Evolutionary conservation across 2,329 filamentous ascomycete genomes (phyloP), one percentile per base, ranked within the genome.

Genomic region (Zymoseptoria crescenta): DNA sequence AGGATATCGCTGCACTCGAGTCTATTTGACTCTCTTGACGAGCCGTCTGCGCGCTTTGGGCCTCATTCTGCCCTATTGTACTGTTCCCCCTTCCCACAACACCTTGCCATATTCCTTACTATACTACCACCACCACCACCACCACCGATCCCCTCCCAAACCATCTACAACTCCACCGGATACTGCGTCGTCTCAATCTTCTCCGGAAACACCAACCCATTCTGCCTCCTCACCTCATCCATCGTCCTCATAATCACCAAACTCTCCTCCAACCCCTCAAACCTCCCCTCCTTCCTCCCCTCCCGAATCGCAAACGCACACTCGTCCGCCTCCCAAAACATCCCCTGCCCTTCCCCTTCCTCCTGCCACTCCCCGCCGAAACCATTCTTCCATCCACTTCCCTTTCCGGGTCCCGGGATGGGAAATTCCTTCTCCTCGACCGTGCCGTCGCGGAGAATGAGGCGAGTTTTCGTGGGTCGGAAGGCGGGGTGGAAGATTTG

Each of bases 271-370:
- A 84, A 83, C 20, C 86, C 84, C 74, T 94, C 76, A 10, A 81
- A 81, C 53, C 82, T 80, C 71, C 89, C 91, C 78, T 96, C 87
- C 68, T 86, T 82, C 75, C 84, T 85, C 21, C 90, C 89, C 71
- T 94, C 90, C 50, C 87, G 80, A 59, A 96, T 70, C 65, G 87
- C 89, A 52, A 86, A 80, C 28, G 87, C 89, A 64, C 84, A 87
- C 77, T 91, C 89, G 72, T 92, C 89, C 1, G 89, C 89, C 73
- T 92, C 88, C 87, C 87, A 93, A 76, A 90, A 94, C 89, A 95
- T 94, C 54, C 90, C 91, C 64, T 90, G 87, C 9, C 89, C 90
- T 66, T 79, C 75, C 13, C 79, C 81, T 28, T 84, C 83, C 59
- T 81, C 76, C 30, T 78, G 71, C 56, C 66, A 69, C 27, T 62